These are phyloP conservation scores for Lipomyces japonicus DNA, from an alignment of 805 yeast genomes.

Conservation along the genomic window DNA sequence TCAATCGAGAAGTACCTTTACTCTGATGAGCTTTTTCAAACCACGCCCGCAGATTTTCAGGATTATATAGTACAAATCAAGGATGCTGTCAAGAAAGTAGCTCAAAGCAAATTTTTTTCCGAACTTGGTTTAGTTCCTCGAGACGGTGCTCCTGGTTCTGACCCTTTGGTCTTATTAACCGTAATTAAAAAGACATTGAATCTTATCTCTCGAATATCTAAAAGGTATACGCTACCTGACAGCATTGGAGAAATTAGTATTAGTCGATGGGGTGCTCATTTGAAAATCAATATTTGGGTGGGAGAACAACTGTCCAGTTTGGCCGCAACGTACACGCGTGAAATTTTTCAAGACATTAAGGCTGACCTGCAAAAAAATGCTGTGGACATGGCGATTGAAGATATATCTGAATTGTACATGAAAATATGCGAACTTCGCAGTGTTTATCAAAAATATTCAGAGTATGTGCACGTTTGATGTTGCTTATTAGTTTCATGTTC, in stretches of 20 bases:
- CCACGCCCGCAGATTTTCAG: slow-evolving; percentile 7
- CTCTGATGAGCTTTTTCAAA: slow-evolving; percentile 10
- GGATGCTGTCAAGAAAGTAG: background rate
- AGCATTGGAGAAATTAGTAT: slow-evolving; percentile 2
- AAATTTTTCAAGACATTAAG: slow-evolving; percentile 17
- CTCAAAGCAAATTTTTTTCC: background rate
- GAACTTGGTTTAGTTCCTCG: background rate
- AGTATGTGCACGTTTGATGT: too few species aligned
- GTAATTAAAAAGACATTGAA: slow-evolving; percentile 1
- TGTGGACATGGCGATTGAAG: slow-evolving; percentile 45
- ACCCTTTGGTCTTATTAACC: background rate
- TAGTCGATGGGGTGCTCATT: slow-evolving; percentile 9
- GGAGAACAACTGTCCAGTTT: slow-evolving; percentile 7
- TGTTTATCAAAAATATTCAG: slow-evolving; percentile 44
- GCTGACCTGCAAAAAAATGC: slow-evolving; percentile 19
- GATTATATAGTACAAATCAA: background rate
- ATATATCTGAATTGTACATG: slow-evolving; percentile 55
- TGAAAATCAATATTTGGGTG: slow-evolving; percentile 5
- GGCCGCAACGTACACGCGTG: slow-evolving; percentile 4
- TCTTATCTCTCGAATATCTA: background rate
- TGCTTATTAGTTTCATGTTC: background rate
- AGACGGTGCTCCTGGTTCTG: background rate
- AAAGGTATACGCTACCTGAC: slow-evolving; percentile 5
- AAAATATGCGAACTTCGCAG: slow-evolving; percentile 52
- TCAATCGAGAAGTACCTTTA: slow-evolving; percentile 13